These are phyloP conservation scores for Ascochyta viciae-villosae DNA, from an alignment of 2,329 filamentous ascomycete species.

Conservation along the genomic window DNA sequence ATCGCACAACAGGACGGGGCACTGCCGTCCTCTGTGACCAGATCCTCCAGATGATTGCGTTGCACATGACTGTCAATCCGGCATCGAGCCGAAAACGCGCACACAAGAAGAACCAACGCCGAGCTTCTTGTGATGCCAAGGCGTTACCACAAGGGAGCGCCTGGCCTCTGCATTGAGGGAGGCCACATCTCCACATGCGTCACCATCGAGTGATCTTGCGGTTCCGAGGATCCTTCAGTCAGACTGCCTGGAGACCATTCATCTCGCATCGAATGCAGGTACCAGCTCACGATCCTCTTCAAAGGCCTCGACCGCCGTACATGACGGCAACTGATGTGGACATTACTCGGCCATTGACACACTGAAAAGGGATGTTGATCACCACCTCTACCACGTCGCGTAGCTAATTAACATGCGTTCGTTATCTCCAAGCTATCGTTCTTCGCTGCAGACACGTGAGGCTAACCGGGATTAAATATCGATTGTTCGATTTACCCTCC, in stretches of 20 bases:
- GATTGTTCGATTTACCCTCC: not conserved
- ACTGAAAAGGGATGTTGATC: not conserved
- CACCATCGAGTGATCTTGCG: constrained; percentile 13
- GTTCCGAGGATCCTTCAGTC: constrained; percentile 6
- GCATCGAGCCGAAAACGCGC: constrained; percentile 22
- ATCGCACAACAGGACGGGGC: constrained; percentile 14
- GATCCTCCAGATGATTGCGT: constrained; percentile 14
- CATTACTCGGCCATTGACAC: constrained; percentile 6
- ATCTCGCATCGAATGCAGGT: constrained; percentile 21
- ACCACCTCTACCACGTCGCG: not conserved
- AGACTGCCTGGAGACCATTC: constrained; percentile 5
- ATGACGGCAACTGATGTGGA: not conserved
- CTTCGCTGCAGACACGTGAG: constrained; percentile 1
- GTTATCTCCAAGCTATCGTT: not conserved
- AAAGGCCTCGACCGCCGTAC: constrained; percentile 9
- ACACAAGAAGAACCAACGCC: constrained; percentile 20
- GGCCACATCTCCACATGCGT: constrained; percentile 17
- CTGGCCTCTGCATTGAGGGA: constrained; percentile 10
- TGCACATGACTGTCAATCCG: constrained; percentile 25
- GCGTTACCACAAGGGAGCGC: constrained; percentile 13
- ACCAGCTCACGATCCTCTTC: constrained; percentile 11
- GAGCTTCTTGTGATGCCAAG: constrained; percentile 19
- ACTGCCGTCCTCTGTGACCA: constrained; percentile 14
- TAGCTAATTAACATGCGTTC: not conserved
- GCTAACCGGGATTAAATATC: constrained; percentile 9